Base-by-base conservation (phyloP, 495 filamentous ascomycete species). In the Astrothelium macrocarpum region DNA sequence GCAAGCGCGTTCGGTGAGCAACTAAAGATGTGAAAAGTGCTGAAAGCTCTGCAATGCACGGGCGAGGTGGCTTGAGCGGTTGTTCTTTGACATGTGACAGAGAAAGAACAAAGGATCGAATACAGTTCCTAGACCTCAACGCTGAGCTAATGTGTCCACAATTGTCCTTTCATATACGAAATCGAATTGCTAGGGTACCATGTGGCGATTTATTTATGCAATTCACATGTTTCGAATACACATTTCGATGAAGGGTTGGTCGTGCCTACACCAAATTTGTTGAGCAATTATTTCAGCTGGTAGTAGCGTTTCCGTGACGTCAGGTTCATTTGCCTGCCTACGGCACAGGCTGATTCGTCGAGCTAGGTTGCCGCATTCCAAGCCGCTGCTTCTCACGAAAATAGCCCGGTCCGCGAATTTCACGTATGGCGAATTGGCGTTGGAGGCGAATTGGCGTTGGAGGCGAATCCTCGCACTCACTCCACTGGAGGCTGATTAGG, bases 301-400 rank as follows among this genome's bases (percentile, higher is more conserved):
- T 39, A 39, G 14, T 39, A 39, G 34, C 34, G 14, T 14, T 14
- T 14, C 34, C 5, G 14, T 39, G 34, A 39, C 34, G 34, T 39
- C 34, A 39, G 34, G 5, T 39, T 14, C 34, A 39, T 39, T 39
- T 39, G 14, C 34, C 34, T 39, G 34, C 34, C 34, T 39, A 14
- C 34, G 5, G 34, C 5, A 14, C 43, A 20, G 43, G 49, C 9
- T 26, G 49, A 56, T 56, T 29, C 49, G 49, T 56, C 25, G 49
- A 56, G 49, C 49, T 26, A 2, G 9, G 20, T 25, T 56, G 49
- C 49, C 49, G 49, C 20, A 20, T 28, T 56, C 23, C 49, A 56
- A 9, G 49, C 49, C 49, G 49, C 49, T 56, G 25, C 25, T 56
- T 56, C 7, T 25, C 20, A 56, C 49, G 49, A 56, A 56, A 56